A percentile compares a stretch with the other conserved stretches of the same genome.
phyloP scores from a whole-genome alignment of 345 rosid species.

The Populus ilicifolia region DNA sequence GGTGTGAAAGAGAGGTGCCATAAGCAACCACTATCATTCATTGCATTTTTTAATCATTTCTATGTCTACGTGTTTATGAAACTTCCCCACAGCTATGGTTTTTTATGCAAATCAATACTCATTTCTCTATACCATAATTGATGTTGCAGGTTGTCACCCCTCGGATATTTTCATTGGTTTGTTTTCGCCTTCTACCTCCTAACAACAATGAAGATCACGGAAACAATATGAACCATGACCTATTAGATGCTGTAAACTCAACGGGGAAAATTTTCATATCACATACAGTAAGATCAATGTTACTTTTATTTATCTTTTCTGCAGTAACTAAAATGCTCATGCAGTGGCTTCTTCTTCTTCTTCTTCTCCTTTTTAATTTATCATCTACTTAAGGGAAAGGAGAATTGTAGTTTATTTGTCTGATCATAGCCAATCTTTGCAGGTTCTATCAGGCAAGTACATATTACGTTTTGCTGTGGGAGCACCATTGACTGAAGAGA shows the following conservation, averaged over 20 bases:
- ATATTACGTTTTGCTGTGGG: conserved; percentile 74
- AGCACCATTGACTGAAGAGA: conserved; percentile 83
- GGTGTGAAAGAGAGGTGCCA: neutral
- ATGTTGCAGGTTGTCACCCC: conserved; percentile 66
- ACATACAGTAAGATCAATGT: conserved; percentile 58
- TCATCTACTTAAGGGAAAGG: neutral
- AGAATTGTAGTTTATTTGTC: neutral
- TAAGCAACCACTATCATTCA: neutral
- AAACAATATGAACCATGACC: conserved; percentile 51
- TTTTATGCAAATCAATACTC: neutral
- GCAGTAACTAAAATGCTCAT: neutral
- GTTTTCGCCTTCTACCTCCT: conserved; percentile 57
- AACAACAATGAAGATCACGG: conserved; percentile 33
- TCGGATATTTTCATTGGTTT: conserved; percentile 65
- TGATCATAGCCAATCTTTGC: conserved; percentile 6
- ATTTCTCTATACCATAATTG: neutral
- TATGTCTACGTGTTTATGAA: neutral
- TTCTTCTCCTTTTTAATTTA: neutral
- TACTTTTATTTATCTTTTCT: neutral
- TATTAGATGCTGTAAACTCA: conserved; percentile 71
- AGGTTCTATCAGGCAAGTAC: conserved; percentile 63
- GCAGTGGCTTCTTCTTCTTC: neutral
- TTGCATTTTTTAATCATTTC: neutral
- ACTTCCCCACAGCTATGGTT: neutral
- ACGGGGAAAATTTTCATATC: conserved; percentile 75